A percentile compares a stretch with the other conserved stretches of the same genome.
Evolutionary conservation across 2,329 filamentous ascomycete species (phyloP).

Genomic region (Stemphylium vesicarium): DNA sequence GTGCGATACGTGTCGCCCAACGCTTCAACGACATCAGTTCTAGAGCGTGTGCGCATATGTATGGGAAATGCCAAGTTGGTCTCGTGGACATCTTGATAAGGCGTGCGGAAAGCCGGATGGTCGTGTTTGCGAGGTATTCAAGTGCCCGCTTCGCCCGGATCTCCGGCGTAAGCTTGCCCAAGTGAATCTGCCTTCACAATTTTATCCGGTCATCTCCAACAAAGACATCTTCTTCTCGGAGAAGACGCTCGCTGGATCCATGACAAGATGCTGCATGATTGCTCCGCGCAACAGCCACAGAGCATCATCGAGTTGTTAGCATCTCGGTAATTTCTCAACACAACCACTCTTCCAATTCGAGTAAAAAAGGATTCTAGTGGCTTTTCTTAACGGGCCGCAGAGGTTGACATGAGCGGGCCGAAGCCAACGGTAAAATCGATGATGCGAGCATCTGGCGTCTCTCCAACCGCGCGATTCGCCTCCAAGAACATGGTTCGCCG

Average conservation of each 20-base stretch:
- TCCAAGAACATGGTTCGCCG: constrained; percentile 1
- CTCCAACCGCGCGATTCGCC: not conserved
- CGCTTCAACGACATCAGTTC: not conserved
- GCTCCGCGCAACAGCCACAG: not conserved
- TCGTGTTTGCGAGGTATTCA: not conserved
- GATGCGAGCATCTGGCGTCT: constrained; percentile 8
- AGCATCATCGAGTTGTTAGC: not conserved
- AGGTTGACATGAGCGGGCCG: constrained; percentile 7
- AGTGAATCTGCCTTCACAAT: not conserved
- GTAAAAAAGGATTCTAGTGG: not conserved
- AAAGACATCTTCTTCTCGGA: not conserved
- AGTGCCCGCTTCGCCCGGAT: not conserved
- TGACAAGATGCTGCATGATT: not conserved
- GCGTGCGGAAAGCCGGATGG: not conserved
- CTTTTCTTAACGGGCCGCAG: constrained; percentile 3
- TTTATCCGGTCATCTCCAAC: not conserved
- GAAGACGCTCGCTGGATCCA: not conserved
- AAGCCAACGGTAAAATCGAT: constrained; percentile 12
- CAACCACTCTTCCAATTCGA: not conserved
- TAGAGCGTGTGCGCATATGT: not conserved
- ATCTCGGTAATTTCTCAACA: not conserved
- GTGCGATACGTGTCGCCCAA: not conserved
- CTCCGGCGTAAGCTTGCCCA: not conserved
- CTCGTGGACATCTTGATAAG: not conserved
- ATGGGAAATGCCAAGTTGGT: not conserved